Evolutionary conservation across 257 asterid genomes (phyloP), one percentile per base, ranked within the genome.

Genomic region (Paraleonurus japonicus): DNA sequence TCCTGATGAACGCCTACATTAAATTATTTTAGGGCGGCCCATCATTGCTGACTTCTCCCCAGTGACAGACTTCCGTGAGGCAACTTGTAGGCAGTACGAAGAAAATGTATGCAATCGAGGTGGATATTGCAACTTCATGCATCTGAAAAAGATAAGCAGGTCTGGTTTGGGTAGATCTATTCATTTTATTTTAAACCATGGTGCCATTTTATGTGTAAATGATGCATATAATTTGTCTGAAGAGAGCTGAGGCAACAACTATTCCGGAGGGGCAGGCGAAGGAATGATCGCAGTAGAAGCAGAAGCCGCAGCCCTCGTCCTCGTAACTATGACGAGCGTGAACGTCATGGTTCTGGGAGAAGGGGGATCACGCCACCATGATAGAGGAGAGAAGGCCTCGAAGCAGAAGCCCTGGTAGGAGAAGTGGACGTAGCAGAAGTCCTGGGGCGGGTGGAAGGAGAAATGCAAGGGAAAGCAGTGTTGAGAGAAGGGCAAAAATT

Each of bases 51-150:
- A 90, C 75, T 90, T 87, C 87, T 90, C 97, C 43, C 97, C 97
- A 4, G 96, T 90, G 81, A 90, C 97, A 70, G 97, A 90, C 68
- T 90, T 90, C 65, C 95, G 97, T 30, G 97, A 90, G 75, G 97
- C 97, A 26, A 90, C 97, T 3, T 88, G 96, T 80, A 82, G 97
- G 78, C 97, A 90, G 74, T 90, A 90, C 16, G 97, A 90, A 81
- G 97, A 90, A 83, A 87, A 90, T 71, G 97, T 87, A 39, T 88
- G 97, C 84, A 89, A 87, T 73, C 85, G 97, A 80, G 97, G 96
- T 69, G 97, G 97, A 76, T 90, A 88, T 76, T 90, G 97, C 84
- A 90, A 90, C 75, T 90, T 90, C 86, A 90, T 90, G 96, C 96
- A 90, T 88, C 88, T 90, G 43, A 90, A 90, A 75, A 90, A 90